Evolutionary conservation across 352 stramenopile genomes (phyloP), one percentile per base, ranked within the genome.

Genomic region (Phytophthora brassicae): DNA sequence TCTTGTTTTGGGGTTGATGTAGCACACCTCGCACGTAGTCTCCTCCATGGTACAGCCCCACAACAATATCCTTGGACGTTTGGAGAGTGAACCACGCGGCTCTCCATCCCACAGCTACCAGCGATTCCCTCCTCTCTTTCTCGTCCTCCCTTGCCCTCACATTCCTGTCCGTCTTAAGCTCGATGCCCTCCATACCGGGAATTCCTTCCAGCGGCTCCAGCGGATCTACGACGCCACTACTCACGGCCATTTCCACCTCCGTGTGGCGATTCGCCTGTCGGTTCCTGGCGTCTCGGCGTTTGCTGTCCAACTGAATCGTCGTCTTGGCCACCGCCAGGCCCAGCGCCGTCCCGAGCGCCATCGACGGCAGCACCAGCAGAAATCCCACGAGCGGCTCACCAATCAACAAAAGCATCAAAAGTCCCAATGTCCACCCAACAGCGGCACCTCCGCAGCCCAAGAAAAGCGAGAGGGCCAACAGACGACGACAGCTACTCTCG

Each of bases 301-400:
- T 72, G 42, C 63, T 86, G 47, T 86, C 75, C 35, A 88, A 53
- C 49, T 89, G 75, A 33, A 76, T 72, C 49, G 81, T 77, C 11
- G 77, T 86, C 68, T 89, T 86, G 60, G 79, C 79, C 22, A 88
- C 66, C 1, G 72, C 74, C 28, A 90, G 63, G 1, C 79, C 81
- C 17, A 60, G 39, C 43, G 84, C 36, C 35, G 63, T 66, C 19
- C 81, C 81, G 35, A 71, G 41, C 14, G 78, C 70, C 79, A 89
- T 91, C 19, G 67, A 75, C 1, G 82, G 82, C 35, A 91, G 60
- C 22, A 91, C 70, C 55, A 91, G 51, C 43, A 91, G 59, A 38
- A 91, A 89, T 6, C 82, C 80, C 44, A 86, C 60, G 26, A 89
- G 64, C 29, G 82, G 82, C 52, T 89, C 74, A 2, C 52, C 64